phyloP scores from a whole-genome alignment of 2,329 filamentous ascomycete species.

The Epichloe uncinata region DNA sequence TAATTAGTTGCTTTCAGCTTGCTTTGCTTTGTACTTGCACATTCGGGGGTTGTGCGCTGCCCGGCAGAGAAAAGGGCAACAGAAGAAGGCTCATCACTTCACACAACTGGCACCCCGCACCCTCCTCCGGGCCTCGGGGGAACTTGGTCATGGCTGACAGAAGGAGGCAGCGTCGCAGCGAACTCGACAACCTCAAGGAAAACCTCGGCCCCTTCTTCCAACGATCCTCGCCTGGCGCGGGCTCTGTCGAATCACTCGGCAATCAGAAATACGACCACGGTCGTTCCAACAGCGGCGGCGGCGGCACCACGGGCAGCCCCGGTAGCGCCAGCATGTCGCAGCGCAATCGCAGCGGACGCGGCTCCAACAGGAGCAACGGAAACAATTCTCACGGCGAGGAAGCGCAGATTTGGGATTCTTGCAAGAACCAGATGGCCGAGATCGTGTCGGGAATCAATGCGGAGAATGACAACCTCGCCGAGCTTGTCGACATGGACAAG shows the following conservation, averaged over 20 bases:
- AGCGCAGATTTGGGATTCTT: conserved; percentile 28
- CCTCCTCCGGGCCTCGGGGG: background rate
- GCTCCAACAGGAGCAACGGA: conserved; percentile 30
- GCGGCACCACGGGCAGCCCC: background rate
- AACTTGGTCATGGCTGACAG: conserved; percentile 20
- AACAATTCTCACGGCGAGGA: conserved; percentile 28
- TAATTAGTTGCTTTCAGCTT: background rate
- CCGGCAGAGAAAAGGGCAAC: background rate
- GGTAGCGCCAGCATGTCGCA: conserved; percentile 24
- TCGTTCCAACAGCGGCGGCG: conserved; percentile 6
- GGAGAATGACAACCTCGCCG: conserved; percentile 27
- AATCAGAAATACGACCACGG: conserved; percentile 7
- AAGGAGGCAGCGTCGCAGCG: conserved; percentile 18
- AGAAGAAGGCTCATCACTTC: background rate
- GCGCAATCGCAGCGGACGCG: conserved; percentile 30
- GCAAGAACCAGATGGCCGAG: conserved; percentile 26
- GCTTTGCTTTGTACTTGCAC: no score
- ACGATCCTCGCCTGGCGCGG: conserved; percentile 11
- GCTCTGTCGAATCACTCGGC: conserved; percentile 3
- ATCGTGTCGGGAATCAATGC: conserved; percentile 27
- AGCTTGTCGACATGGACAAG: conserved; percentile 28
- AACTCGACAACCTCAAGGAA: conserved; percentile 21
- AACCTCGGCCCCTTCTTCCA: conserved; percentile 22
- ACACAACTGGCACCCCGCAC: background rate
- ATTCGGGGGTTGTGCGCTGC: no score